Base-by-base conservation (phyloP, 78 protist genomes). In the Dictyostelium citrinum region DNA sequence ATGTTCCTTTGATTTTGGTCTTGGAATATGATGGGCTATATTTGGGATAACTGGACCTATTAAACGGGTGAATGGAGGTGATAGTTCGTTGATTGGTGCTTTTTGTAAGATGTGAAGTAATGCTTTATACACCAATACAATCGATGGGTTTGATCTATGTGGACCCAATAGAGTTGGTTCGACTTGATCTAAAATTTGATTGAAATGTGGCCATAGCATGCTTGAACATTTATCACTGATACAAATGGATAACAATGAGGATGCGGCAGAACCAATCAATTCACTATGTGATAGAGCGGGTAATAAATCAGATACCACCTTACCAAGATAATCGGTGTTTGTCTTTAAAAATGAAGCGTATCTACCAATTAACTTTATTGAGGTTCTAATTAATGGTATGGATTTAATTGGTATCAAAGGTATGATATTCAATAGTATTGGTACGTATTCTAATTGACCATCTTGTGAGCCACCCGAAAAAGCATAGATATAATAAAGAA, bases 341-440 rank as follows among this genome's bases (percentile, higher is more conserved):
- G 51, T 55, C 16, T 88, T 78, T 14, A 78, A 75, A 49, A 58
- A 88, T 10, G 20, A 49, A 5, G 93, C 5, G 3, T 58, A 88
- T 82, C 81, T 88, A 17, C 93, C 93, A 31, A 88, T 55, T 22
- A 88, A 35, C 2, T 22, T 27, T 8, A 88, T 88, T 20, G 93
- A 88, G 0, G 85, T 78, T 31, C 72, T 76, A 33, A 68, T 29
- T 8, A 88, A 45, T 7, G 75, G 60, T 5, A 78, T 14, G 10
- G 86, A 78, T 35, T 88, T 88, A 35, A 41, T 31, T n/a, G 86
- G 93, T 72, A 88, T 79, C 4, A 45, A 16, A 14, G 93, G 93
- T 5, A 88, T 55, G 45, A 88, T 11, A 11, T 27, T 20, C 35
- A 88, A 72, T 10, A 88, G 43, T 5, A 29, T 46, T 27, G 93